phyloP scores from a whole-genome alignment of 2,329 filamentous ascomycete species.

The Dothiorella sarmentorum region DNA sequence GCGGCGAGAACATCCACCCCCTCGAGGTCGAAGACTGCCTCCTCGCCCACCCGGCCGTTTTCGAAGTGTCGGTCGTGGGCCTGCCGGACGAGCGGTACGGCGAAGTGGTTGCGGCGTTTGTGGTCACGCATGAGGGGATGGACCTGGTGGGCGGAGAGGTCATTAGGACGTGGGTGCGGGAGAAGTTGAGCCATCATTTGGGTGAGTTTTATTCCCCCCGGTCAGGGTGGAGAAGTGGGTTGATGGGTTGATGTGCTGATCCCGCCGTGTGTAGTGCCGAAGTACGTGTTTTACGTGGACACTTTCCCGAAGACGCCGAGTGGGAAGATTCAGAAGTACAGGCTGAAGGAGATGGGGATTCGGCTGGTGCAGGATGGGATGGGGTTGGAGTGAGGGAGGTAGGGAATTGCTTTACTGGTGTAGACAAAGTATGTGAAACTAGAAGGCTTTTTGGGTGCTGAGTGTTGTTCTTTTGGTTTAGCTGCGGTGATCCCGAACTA shows the following conservation, averaged over 20 bases:
- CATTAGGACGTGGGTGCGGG: constrained; percentile 68
- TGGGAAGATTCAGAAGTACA: constrained; percentile 96
- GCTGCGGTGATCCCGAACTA: no score
- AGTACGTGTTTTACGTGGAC: constrained; percentile 81
- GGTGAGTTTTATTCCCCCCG: constrained; percentile 42
- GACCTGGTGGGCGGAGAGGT: constrained; percentile 58
- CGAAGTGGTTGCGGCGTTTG: constrained; percentile 81
- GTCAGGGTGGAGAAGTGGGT: background rate
- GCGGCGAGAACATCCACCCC: constrained; percentile 94
- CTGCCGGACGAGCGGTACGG: constrained; percentile 79
- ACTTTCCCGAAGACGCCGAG: constrained; percentile 78
- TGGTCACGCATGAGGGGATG: constrained; percentile 52
- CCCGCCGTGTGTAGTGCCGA: constrained; percentile 57
- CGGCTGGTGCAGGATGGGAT: constrained; percentile 44
- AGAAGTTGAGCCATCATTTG: constrained; percentile 67
- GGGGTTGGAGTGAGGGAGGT: background rate
- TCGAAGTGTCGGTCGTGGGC: constrained; percentile 79
- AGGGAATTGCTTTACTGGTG: no score
- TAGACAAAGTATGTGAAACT: no score
- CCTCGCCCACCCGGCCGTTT: constrained; percentile 65
- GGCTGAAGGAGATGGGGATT: constrained; percentile 65
- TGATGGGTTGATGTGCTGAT: constrained; percentile 4
- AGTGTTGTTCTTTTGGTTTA: no score
- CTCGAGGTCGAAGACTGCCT: constrained; percentile 89
- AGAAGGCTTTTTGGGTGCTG: no score